Conservation (phyloP, 2,329 filamentous ascomycete genomes). For the Verticillium nonalfalfae region DNA sequence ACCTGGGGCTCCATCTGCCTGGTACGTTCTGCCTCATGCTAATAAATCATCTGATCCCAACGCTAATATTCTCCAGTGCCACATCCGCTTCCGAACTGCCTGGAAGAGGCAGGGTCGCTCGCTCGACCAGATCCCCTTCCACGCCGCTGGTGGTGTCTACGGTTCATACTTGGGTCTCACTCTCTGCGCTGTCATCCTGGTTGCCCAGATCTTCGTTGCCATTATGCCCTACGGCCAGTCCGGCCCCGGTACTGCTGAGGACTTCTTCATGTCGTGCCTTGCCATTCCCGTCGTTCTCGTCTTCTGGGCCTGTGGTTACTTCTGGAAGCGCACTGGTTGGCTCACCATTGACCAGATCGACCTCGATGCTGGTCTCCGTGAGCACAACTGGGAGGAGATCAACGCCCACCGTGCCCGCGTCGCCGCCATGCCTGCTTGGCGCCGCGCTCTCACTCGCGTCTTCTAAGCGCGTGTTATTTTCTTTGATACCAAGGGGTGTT, state of each 20-base stretch:
- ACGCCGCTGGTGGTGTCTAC: constrained; percentile 49
- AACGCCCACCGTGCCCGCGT: constrained; percentile 45
- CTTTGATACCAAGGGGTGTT: not conserved
- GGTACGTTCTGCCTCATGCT: constrained; percentile 10
- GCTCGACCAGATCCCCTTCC: constrained; percentile 60
- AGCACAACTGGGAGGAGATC: constrained; percentile 60
- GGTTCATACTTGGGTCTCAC: constrained; percentile 57
- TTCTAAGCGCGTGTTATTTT: constrained; percentile 20
- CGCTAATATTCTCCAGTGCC: constrained; percentile 21
- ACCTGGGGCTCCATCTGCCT: constrained; percentile 61
- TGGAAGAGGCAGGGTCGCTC: constrained; percentile 52
- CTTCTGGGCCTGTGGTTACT: constrained; percentile 50
- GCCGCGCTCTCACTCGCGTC: constrained; percentile 27
- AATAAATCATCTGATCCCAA: too few species aligned
- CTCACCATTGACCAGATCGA: constrained; percentile 55
- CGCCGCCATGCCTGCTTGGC: constrained; percentile 46
- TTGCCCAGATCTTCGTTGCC: constrained; percentile 46
- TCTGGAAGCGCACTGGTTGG: constrained; percentile 61
- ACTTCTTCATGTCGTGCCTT: constrained; percentile 49
- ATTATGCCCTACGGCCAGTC: constrained; percentile 24
- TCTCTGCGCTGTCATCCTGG: constrained; percentile 46
- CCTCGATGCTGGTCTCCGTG: constrained; percentile 57
- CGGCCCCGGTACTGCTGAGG: constrained; percentile 26
- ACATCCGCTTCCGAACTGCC: constrained; percentile 61
- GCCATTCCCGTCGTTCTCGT: constrained; percentile 44